phyloP scores from a whole-genome alignment of 768 basidiomycete genomes.

The Hortiboletus campestris region DNA sequence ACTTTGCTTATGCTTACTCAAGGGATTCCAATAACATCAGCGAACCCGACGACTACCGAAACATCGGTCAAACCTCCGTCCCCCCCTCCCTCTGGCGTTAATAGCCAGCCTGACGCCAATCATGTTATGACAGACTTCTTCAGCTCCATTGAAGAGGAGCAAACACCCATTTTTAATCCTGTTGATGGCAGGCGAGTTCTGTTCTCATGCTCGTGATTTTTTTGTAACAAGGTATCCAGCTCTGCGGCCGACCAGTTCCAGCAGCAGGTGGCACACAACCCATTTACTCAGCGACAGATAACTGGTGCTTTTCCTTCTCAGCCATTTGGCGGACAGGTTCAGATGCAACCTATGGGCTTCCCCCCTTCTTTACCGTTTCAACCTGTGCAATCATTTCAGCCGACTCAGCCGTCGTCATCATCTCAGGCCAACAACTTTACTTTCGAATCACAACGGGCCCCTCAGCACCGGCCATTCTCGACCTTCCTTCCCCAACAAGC shows the following conservation, averaged over 20 bases:
- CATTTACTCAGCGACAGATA: constrained; percentile 67
- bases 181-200: constrained; percentile 48
- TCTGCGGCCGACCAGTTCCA: constrained; percentile 50
- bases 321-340: constrained; percentile 43
- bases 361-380: constrained; percentile 42
- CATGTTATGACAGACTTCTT: constrained; percentile 83
- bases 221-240: constrained; percentile 34
- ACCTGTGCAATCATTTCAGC: constrained; percentile 25
- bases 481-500: constrained; percentile 55
- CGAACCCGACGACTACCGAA: constrained; percentile 18
- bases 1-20: constrained; percentile 7
- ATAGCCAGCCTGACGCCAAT: constrained; percentile 35
- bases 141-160: constrained; percentile 78
- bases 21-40: constrained; percentile 18
- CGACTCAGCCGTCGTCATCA: constrained; percentile 7
- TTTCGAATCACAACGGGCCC: constrained; percentile 36
- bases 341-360: constrained; percentile 60
- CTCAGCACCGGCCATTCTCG: constrained; percentile 54
- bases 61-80: constrained; percentile 26
- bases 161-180: constrained; percentile 69
- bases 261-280: constrained; percentile 65
- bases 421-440: constrained; percentile 22
- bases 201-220: neutral
- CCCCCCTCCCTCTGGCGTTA: constrained; percentile 20
- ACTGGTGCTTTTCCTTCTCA: constrained; percentile 44